Percentiles rank a stretch among this genome's conserved stretches.
Conservation (phyloP, 306 rosid genomes). For the Vigna mungo region DNA sequence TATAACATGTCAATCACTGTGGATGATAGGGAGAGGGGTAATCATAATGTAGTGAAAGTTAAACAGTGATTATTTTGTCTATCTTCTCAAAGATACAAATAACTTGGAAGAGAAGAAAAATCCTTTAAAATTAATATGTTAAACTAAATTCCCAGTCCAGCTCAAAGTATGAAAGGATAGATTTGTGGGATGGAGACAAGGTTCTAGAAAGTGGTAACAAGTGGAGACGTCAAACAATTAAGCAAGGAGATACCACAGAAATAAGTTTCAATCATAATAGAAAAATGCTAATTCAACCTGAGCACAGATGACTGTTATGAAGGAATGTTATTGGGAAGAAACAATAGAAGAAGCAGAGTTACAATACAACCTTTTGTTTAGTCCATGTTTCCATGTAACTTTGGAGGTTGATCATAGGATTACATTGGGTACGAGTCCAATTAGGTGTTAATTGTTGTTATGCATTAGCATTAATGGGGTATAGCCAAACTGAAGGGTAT, state of each 20-base stretch:
- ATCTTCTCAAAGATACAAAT: slow-evolving; percentile 9
- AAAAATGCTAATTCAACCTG: slow-evolving; percentile 18
- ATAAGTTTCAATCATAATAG: slow-evolving; percentile 31
- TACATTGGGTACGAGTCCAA: neutral
- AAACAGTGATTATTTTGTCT: slow-evolving; percentile 17
- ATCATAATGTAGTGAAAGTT: slow-evolving; percentile 4
- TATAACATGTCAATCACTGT: slow-evolving; percentile 18
- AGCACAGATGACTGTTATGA: slow-evolving; percentile 15
- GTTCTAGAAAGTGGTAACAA: slow-evolving; percentile 26
- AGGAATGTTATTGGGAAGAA: neutral
- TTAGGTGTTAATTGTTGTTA: neutral
- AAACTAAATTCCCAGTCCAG: neutral
- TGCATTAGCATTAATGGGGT: neutral
- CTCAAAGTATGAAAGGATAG: slow-evolving; percentile 10
- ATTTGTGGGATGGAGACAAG: neutral
- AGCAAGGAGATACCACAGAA: slow-evolving; percentile 15
- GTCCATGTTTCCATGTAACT: neutral
- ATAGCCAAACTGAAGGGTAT: neutral
- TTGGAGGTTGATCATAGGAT: neutral
- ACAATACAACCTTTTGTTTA: slow-evolving; percentile 3
- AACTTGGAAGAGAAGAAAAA: slow-evolving; percentile 16
- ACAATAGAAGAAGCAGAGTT: neutral
- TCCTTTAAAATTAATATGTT: neutral
- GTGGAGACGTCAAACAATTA: slow-evolving; percentile 35
- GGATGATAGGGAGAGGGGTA: neutral